A percentile compares a stretch with the other conserved stretches of the same genome.
These are phyloP conservation scores for Eutypa lata DNA, from an alignment of 2,329 filamentous ascomycete species.

Conservation along the genomic window DNA sequence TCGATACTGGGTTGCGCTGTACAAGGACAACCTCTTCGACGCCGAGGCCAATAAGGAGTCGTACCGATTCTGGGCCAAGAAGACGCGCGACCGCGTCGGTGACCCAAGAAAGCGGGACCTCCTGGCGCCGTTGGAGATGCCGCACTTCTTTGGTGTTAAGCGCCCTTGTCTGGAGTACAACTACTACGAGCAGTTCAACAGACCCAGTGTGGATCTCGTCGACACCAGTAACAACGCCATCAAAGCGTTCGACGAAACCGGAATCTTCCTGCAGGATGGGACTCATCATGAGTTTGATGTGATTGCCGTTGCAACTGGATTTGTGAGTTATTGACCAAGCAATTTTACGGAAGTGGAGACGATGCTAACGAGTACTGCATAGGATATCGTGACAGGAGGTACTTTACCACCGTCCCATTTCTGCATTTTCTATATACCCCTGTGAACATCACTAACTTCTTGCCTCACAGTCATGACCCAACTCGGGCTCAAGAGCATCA, in stretches of 20 bases:
- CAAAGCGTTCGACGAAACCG: constrained; percentile 37
- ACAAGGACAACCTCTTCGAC: constrained; percentile 48
- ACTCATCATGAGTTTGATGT: constrained; percentile 41
- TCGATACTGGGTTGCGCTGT: constrained; percentile 50
- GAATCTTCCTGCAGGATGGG: constrained; percentile 37
- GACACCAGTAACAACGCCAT: constrained; percentile 39
- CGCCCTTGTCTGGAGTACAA: constrained; percentile 41
- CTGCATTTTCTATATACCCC: too few species aligned
- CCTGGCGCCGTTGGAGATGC: constrained; percentile 49
- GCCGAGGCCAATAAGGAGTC: constrained; percentile 47
- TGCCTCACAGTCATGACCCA: constrained; percentile 36
- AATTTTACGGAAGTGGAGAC: not conserved
- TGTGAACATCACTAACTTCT: too few species aligned
- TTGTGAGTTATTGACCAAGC: constrained; percentile 29
- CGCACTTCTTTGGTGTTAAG: constrained; percentile 54
- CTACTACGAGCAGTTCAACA: constrained; percentile 48
- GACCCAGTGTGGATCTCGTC: constrained; percentile 38
- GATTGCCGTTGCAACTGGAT: constrained; percentile 43
- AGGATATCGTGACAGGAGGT: constrained; percentile 36
- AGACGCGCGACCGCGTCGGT: constrained; percentile 46
- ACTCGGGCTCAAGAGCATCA: constrained; percentile 40
- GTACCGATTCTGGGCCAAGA: constrained; percentile 55
- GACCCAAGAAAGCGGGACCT: constrained; percentile 48
- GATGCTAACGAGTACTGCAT: not conserved
- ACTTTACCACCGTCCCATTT: too few species aligned